A percentile compares a stretch with the other conserved stretches of the same genome.
These are phyloP conservation scores for Chaetomium olivaceum DNA, from an alignment of 2,329 filamentous ascomycete genomes.

Conservation along the genomic window DNA sequence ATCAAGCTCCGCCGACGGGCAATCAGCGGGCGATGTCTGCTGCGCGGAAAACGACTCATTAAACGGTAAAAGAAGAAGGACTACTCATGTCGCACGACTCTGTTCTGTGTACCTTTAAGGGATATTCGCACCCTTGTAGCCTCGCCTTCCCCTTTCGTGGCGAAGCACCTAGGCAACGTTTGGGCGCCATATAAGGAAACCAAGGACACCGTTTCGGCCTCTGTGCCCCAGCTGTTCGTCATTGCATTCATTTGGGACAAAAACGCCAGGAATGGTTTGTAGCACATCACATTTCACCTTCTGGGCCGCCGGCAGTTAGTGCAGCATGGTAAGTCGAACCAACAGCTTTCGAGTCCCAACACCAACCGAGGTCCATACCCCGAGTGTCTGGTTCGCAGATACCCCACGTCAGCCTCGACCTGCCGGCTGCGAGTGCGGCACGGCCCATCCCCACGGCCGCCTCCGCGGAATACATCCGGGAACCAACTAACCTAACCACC, in stretches of 20 bases:
- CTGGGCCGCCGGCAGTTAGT: constrained; percentile 17
- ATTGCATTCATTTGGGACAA: background rate
- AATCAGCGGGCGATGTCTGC: constrained; percentile 19
- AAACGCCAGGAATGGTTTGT: constrained; percentile 18
- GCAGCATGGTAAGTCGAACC: constrained; percentile 30
- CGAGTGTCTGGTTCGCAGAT: background rate
- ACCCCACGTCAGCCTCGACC: background rate
- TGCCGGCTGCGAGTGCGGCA: constrained; percentile 14
- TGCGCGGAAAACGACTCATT: background rate
- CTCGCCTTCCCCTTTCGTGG: constrained; percentile 3
- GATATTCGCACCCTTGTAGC: background rate
- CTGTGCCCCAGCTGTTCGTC: background rate
- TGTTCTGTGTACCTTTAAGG: background rate
- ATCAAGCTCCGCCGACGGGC: constrained; percentile 30
- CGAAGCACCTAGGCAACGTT: constrained; percentile 12
- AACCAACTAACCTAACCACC: constrained; percentile 15
- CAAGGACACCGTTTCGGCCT: background rate
- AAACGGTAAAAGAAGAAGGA: background rate
- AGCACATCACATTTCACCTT: constrained; percentile 8
- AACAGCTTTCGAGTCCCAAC: background rate
- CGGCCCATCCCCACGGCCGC: constrained; percentile 7
- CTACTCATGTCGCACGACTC: constrained; percentile 28
- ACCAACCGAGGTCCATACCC: background rate
- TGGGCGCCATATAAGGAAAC: constrained; percentile 20
- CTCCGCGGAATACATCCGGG: background rate